Conservation (phyloP, 352 stramenopile genomes). For the Phytophthora fragariaefolia region DNA sequence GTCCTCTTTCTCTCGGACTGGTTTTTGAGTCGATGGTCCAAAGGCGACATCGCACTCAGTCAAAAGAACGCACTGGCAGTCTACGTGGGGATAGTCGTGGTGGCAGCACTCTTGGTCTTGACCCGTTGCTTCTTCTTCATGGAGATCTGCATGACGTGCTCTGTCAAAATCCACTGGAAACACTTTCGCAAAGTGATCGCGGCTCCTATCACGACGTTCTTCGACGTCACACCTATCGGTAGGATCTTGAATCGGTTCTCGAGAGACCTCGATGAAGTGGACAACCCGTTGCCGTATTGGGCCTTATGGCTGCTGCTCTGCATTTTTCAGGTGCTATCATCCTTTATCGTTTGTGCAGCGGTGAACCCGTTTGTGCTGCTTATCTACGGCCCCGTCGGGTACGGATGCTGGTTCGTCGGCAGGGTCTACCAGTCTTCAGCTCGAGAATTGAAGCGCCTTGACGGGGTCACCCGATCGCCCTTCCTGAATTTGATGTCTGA, state of each 20-base stretch:
- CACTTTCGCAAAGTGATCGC: slow-evolving; percentile 48
- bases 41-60: slow-evolving; percentile 30
- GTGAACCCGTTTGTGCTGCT: slow-evolving; percentile 53
- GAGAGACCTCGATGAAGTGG: slow-evolving; percentile 64
- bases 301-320: slow-evolving; percentile 44
- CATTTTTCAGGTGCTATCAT: slow-evolving; percentile 38
- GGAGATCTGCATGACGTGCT: slow-evolving; percentile 49
- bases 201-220: slow-evolving; percentile 62
- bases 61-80: slow-evolving; percentile 36
- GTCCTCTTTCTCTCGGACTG: slow-evolving; percentile 48
- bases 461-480: slow-evolving; percentile 87
- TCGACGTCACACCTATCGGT: slow-evolving; percentile 69
- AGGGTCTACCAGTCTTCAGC: slow-evolving; percentile 88
- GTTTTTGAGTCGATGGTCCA: slow-evolving; percentile 51
- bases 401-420: slow-evolving; percentile 21
- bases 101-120: slow-evolving; percentile 33
- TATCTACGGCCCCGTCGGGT: slow-evolving; percentile 46
- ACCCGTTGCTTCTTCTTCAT: slow-evolving; percentile 48
- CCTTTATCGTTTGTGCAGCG: slow-evolving; percentile 46
- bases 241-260: slow-evolving; percentile 75
- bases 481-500: slow-evolving; percentile 94
- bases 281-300: slow-evolving; percentile 59
- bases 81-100: slow-evolving; percentile 39
- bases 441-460: slow-evolving; percentile 95
- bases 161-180: slow-evolving; percentile 41